Conservation (phyloP, 1,284 basidiomycete genomes). For the Cryptococcus jaspeensis region DNA sequence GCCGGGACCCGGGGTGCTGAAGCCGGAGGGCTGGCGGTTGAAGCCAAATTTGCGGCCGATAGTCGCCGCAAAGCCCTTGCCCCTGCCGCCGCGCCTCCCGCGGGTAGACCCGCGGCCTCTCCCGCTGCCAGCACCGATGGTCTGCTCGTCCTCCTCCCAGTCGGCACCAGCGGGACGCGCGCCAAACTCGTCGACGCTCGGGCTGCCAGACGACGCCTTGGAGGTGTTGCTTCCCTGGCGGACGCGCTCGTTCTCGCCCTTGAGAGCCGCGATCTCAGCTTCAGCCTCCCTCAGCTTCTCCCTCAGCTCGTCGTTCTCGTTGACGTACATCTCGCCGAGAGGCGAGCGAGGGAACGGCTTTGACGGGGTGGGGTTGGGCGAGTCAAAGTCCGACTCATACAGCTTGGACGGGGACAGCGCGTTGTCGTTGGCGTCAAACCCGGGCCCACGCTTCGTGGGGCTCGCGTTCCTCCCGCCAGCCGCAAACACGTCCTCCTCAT, state of each 20-base stretch:
- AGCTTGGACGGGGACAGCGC: constrained; percentile 53
- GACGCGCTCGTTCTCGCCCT: constrained; percentile 21
- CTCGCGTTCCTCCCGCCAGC: constrained; percentile 56
- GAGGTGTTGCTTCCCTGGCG: background rate
- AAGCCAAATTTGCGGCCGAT: constrained; percentile 43
- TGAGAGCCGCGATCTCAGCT: constrained; percentile 42
- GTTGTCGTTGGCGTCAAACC: constrained; percentile 59
- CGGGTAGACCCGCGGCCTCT: constrained; percentile 36
- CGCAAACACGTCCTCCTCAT: constrained; percentile 67
- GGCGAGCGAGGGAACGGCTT: constrained; percentile 56
- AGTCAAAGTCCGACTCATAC: constrained; percentile 55
- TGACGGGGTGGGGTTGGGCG: constrained; percentile 66
- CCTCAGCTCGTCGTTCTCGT: constrained; percentile 49
- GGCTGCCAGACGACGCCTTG: constrained; percentile 4
- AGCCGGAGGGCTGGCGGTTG: constrained; percentile 28
- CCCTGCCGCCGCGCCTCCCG: constrained; percentile 39
- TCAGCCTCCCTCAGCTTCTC: constrained; percentile 42
- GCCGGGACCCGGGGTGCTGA: constrained; percentile 22
- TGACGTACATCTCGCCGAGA: constrained; percentile 47
- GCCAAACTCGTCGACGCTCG: constrained; percentile 39
- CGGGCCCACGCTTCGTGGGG: constrained; percentile 61
- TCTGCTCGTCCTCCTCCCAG: constrained; percentile 32
- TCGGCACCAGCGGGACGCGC: constrained; percentile 20
- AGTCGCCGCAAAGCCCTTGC: constrained; percentile 37
- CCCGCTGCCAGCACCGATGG: constrained; percentile 15